Percentiles rank a stretch among this genome's conserved stretches.
Evolutionary conservation across 257 asterid genomes (phyloP).

Genomic region (Jasminum sambac): DNA sequence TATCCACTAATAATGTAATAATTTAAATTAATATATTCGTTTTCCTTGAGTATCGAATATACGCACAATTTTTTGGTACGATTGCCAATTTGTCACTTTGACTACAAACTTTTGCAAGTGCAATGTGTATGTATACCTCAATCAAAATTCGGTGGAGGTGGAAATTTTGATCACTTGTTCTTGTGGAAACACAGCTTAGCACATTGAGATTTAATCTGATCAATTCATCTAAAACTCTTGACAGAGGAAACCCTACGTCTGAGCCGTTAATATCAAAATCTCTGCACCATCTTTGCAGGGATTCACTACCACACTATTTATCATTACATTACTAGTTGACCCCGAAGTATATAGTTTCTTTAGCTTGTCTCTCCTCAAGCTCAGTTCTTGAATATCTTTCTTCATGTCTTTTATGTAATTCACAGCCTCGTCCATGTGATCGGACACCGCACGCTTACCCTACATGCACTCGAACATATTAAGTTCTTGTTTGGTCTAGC

Average conservation of each 20-base stretch:
- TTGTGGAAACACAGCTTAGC: slow-evolving; percentile 25
- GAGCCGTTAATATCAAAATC: slow-evolving; percentile 28
- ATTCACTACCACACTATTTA: slow-evolving; percentile 14
- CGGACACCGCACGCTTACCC: slow-evolving; percentile 36
- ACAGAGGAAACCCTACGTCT: slow-evolving; percentile 13
- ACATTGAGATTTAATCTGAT: slow-evolving; percentile 7
- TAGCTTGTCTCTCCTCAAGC: slow-evolving; percentile 24
- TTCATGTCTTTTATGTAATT: too few relatives aligned
- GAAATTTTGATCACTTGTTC: slow-evolving; percentile 12
- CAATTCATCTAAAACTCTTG: slow-evolving; percentile 20
- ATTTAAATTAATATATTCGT: not conserved
- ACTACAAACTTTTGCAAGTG: too few relatives aligned
- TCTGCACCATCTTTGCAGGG: slow-evolving; percentile 22
- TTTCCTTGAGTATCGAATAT: not conserved
- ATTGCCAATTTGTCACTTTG: too few relatives aligned
- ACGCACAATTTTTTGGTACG: too few relatives aligned
- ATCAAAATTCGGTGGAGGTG: slow-evolving; percentile 23
- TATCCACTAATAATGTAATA: not conserved
- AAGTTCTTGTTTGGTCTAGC: too few relatives aligned
- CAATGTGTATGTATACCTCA: slow-evolving; percentile 7
- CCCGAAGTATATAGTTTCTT: not conserved
- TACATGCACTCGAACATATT: not conserved
- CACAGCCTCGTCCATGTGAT: slow-evolving; percentile 34
- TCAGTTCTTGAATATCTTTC: too few relatives aligned
- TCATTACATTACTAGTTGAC: not conserved